phyloP scores from a whole-genome alignment of 306 rosid genomes.

The Quillaja saponaria region DNA sequence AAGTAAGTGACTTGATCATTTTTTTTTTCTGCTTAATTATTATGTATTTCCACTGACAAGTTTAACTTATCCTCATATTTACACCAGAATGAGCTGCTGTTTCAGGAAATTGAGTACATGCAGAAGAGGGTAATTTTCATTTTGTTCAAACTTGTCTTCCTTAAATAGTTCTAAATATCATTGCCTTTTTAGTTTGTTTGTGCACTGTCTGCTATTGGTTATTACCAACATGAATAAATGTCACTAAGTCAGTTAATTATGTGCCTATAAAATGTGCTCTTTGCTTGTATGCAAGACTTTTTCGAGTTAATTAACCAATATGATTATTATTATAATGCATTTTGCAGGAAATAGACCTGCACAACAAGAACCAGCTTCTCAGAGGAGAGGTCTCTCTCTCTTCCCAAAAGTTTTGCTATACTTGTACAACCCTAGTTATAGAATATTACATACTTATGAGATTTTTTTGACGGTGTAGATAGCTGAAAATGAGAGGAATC shows the following conservation, averaged over 20 bases:
- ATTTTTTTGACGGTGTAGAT: conserved; percentile 31
- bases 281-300: neutral
- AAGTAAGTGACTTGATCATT: neutral
- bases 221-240: too few relatives aligned
- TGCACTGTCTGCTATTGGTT: too few relatives aligned
- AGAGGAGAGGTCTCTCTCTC: conserved; percentile 65
- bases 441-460: neutral
- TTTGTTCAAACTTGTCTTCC: neutral
- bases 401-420: neutral
- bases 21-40: conserved; percentile 11
- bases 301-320: neutral
- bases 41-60: conserved; percentile 28
- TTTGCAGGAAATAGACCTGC: conserved; percentile 88
- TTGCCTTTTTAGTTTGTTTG: neutral
- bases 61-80: neutral
- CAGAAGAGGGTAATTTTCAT: conserved; percentile 56
- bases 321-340: neutral
- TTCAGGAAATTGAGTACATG: conserved; percentile 91
- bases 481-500: conserved; percentile 44
- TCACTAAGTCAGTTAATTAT: too few relatives aligned
- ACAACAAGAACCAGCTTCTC: conserved; percentile 80
- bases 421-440: neutral
- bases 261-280: neutral
- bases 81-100: conserved; percentile 78
- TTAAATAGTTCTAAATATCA: neutral